phyloP scores from a whole-genome alignment of 192 early-diverging fungal genomes.

The Geranomyces michiganensis region DNA sequence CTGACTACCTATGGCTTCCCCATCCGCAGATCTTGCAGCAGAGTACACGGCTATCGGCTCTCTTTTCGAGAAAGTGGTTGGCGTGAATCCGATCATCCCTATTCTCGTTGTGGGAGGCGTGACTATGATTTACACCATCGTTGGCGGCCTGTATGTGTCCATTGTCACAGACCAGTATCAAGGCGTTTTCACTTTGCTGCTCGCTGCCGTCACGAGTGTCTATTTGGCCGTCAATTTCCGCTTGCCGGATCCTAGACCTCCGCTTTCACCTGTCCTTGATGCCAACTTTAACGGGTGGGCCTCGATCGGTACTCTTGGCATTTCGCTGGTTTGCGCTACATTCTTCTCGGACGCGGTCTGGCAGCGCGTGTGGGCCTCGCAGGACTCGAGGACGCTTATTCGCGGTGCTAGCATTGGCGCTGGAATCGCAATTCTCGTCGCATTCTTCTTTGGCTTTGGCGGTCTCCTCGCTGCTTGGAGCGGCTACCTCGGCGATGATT shows the following conservation, averaged over 20 bases:
- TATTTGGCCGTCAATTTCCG: constrained; percentile 48
- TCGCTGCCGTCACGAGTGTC: constrained; percentile 37
- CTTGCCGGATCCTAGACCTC: constrained; percentile 26
- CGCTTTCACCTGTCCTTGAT: constrained; percentile 38
- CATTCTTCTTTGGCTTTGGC: constrained; percentile 53
- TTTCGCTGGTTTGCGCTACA: constrained; percentile 45
- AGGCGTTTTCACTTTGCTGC: constrained; percentile 33
- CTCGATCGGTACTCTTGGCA: constrained; percentile 42
- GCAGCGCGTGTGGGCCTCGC: constrained; percentile 58
- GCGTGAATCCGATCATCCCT: constrained; percentile 33
- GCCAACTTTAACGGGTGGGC: constrained; percentile 40
- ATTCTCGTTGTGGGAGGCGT: constrained; percentile 48
- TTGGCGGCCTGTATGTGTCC: constrained; percentile 53
- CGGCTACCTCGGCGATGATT: constrained; percentile 24
- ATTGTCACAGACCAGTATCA: constrained; percentile 53
- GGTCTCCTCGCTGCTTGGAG: constrained; percentile 46
- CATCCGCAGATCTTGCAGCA: constrained; percentile 13
- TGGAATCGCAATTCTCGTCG: constrained; percentile 30
- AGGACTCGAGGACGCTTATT: constrained; percentile 32
- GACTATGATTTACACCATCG: constrained; percentile 49
- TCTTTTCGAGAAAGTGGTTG: constrained; percentile 27
- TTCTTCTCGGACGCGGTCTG: constrained; percentile 56
- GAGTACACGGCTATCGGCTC: too few relatives aligned
- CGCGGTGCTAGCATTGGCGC: constrained; percentile 40
- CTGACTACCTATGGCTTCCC: too few relatives aligned